Percentiles rank a stretch among this genome's conserved stretches.
Conservation (phyloP, 2,329 filamentous ascomycete genomes). For the Fusarium sp. region DNA sequence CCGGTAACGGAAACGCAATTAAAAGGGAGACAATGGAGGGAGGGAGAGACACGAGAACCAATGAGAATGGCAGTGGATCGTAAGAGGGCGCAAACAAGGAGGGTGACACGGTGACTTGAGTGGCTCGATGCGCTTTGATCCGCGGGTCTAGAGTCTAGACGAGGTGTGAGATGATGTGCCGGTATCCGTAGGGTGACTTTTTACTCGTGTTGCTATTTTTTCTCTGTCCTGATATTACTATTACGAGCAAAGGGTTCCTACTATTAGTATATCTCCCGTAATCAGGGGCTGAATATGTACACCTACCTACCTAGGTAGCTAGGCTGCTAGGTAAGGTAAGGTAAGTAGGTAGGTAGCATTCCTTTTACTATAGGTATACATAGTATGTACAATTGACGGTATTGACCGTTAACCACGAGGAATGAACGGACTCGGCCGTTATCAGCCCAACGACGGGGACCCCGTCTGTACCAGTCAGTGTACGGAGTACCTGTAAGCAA, state of each 20-base stretch:
- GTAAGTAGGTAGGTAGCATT: not conserved
- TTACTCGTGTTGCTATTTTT: constrained; percentile 30
- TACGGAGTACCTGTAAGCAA: not conserved
- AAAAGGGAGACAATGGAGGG: constrained; percentile 26
- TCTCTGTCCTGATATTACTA: not conserved
- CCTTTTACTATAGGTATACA: too few species aligned
- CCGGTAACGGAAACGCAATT: constrained; percentile 25
- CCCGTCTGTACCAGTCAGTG: too few species aligned
- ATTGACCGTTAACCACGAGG: constrained; percentile 5
- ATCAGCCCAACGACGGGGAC: constrained; percentile 10
- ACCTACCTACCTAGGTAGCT: too few species aligned
- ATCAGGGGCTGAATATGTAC: constrained; percentile 27
- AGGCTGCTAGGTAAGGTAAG: too few species aligned
- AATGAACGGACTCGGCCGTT: constrained; percentile 7
- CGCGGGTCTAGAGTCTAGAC: constrained; percentile 2
- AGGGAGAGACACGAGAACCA: constrained; percentile 26
- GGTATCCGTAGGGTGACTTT: constrained; percentile 17
- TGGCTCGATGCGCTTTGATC: constrained; percentile 17
- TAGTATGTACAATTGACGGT: too few species aligned
- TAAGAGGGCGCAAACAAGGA: constrained; percentile 13
- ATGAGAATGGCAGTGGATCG: constrained; percentile 30
- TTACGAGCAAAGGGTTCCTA: not conserved
- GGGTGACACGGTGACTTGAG: constrained; percentile 31
- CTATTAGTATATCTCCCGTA: not conserved
- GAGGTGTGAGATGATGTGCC: constrained; percentile 13